A percentile compares a stretch with the other conserved stretches of the same genome.
Conservation (phyloP, 2,329 filamentous ascomycete genomes). For the Aspergillus uvarum region DNA sequence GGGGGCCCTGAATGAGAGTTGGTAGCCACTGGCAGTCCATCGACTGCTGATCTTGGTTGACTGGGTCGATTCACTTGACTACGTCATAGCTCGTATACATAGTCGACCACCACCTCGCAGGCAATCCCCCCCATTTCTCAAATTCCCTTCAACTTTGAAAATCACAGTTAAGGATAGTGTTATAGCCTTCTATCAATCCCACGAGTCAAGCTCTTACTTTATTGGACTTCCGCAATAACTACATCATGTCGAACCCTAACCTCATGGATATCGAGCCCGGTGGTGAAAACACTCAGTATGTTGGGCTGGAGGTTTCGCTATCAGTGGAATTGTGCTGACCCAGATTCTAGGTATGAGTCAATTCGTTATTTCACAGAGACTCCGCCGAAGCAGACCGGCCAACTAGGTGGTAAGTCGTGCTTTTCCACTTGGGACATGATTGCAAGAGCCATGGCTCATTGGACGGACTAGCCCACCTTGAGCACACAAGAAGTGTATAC, state of each 20-base stretch:
- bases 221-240: neutral
- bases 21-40: neutral
- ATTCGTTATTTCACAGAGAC: slow-evolving; percentile 51
- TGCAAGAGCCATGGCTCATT: neutral
- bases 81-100: slow-evolving; percentile 14
- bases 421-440: neutral
- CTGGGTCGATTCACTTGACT: neutral
- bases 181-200: no score
- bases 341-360: slow-evolving; percentile 57
- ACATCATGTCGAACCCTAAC: slow-evolving; percentile 50
- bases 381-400: slow-evolving; percentile 56
- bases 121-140: no score
- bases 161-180: neutral
- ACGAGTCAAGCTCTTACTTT: neutral
- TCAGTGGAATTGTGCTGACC: neutral
- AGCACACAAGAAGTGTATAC: slow-evolving; percentile 36
- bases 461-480: slow-evolving; percentile 21
- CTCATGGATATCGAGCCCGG: slow-evolving; percentile 61
- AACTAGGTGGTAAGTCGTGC: slow-evolving; percentile 51
- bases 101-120: neutral
- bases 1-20: neutral
- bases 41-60: neutral
- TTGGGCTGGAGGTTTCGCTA: neutral
- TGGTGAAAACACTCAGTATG: slow-evolving; percentile 60
- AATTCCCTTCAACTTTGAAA: neutral